Conservation (phyloP, 2,329 filamentous ascomycete genomes). For the Cladosporium halotolerans region DNA sequence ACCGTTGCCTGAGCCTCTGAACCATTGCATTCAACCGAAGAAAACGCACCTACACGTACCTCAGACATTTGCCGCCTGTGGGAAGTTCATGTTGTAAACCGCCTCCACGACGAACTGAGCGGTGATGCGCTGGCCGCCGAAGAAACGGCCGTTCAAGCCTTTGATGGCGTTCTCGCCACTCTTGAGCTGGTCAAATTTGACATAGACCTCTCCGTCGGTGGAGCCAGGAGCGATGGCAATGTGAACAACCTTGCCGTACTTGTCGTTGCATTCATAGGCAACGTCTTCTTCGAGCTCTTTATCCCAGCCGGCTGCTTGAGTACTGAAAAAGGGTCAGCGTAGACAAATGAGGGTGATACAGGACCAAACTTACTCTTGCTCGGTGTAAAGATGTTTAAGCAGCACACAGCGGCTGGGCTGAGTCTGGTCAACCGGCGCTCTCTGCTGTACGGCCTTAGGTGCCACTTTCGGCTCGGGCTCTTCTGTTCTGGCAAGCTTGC, state of each 20-base stretch:
- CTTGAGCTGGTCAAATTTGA: conserved; percentile 94
- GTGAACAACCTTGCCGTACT: conserved; percentile 97
- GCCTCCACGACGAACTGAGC: conserved; percentile 95
- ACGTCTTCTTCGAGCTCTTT: conserved; percentile 94
- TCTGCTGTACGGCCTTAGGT: conserved; percentile 46
- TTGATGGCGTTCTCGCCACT: conserved; percentile 97
- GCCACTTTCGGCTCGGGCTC: conserved; percentile 64
- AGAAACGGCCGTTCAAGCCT: conserved; percentile 92
- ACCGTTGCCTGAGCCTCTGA: too few species aligned
- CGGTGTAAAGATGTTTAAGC: conserved; percentile 91
- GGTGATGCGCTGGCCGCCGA: conserved; percentile 86
- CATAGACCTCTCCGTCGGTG: conserved; percentile 94
- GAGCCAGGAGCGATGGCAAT: conserved; percentile 73
- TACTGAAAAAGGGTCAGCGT: not conserved
- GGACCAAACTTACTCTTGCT: conserved; percentile 66
- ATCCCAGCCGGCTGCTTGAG: conserved; percentile 62
- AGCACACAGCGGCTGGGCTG: conserved; percentile 87
- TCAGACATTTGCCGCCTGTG: conserved; percentile 21
- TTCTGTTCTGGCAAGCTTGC: conserved; percentile 93
- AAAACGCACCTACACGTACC: conserved; percentile 2
- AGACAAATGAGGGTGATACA: not conserved
- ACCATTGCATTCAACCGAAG: too few species aligned
- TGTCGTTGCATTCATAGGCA: conserved; percentile 82
- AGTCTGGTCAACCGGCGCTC: conserved; percentile 79
- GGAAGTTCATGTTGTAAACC: conserved; percentile 63